Evolutionary conservation across 306 rosid species (phyloP).

Genomic region (Cicer pinnatifidum): DNA sequence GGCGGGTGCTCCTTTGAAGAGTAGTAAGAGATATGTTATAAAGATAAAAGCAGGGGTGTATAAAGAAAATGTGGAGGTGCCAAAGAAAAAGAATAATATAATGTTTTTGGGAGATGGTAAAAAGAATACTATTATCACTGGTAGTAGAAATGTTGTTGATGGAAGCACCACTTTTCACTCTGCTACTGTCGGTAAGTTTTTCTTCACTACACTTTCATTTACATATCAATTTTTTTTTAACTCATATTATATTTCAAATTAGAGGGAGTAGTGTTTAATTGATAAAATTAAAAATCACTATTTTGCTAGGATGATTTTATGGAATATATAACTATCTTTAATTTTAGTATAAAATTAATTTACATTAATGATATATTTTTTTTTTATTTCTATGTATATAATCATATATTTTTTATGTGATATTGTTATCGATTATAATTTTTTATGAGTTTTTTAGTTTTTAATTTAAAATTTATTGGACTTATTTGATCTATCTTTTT

Average conservation of each 20-base stretch:
- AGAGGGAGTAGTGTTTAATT: too few relatives aligned
- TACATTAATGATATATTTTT: too few relatives aligned
- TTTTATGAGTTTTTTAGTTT: neutral
- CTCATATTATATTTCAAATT: too few relatives aligned
- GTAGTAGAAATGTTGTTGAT: conserved; percentile 72
- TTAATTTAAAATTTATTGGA: neutral
- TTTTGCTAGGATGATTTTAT: too few relatives aligned
- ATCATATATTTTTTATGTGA: neutral
- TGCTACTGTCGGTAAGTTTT: conserved; percentile 80
- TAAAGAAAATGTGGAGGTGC: conserved; percentile 74
- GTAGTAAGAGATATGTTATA: conserved; percentile 67
- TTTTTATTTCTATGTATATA: neutral
- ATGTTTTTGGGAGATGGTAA: conserved; percentile 89
- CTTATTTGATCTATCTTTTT: neutral
- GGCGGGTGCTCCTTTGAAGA: conserved; percentile 70
- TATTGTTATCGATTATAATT: neutral
- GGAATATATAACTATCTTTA: too few relatives aligned
- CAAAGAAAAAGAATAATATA: conserved; percentile 66
- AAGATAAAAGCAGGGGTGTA: conserved; percentile 78
- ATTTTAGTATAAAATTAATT: too few relatives aligned
- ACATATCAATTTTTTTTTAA: neutral
- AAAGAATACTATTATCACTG: conserved; percentile 70
- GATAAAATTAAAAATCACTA: too few relatives aligned
- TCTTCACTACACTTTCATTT: neutral
- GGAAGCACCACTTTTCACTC: conserved; percentile 93